Base-by-base conservation (phyloP, 2,329 filamentous ascomycete genomes). In the Diaporthe sp. region DNA sequence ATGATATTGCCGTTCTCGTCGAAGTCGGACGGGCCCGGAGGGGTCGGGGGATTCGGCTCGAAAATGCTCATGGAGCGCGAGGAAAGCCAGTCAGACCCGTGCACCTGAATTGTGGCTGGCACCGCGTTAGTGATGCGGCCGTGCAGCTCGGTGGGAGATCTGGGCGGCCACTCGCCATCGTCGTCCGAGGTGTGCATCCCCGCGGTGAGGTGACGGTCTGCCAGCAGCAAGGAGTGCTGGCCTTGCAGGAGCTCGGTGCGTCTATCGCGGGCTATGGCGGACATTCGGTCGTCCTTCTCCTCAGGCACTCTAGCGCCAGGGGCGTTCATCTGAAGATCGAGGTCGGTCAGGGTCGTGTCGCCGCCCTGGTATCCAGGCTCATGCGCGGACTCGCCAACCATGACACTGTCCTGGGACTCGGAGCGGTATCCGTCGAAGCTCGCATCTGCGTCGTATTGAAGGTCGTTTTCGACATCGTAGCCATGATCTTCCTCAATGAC, bases 401-500 rank as follows among this genome's bases (percentile, higher is more conserved):
- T 55, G 28, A 55, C 40, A 25, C n/a, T n/a, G 10, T n/a, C 52
- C 40, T 52, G 22, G 10, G n/a, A 38, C 2, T 22, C 22, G 4
- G n/a, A 50, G 15, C 25, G 35, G 25, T 35, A 7, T 13, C 33
- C 64, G 33, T 54, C 47, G 15, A 28, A 22, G 40, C 28, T 64
- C 2, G 19, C 25, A 10, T 35, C 35, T 3, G 17, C 28, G 17
- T 54, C 25, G 25, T 25, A 13, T 6, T 25, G 19, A 2, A 5
- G 12, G 2, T 13, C 38, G 1, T 50, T 1, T 22, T 61, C 72
- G 5, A 15, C 8, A 7, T 50, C 33, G 10, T 33, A 4, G 17
- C 61, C 42, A 15, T 74, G 33, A 19, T 35, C 70, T n/a, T 54
- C 57, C n/a, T 64, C 25, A n/a, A n/a, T n/a, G 25, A 45, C 17